Base-by-base conservation (phyloP, 345 rosid species). In the Populus tremula region DNA sequence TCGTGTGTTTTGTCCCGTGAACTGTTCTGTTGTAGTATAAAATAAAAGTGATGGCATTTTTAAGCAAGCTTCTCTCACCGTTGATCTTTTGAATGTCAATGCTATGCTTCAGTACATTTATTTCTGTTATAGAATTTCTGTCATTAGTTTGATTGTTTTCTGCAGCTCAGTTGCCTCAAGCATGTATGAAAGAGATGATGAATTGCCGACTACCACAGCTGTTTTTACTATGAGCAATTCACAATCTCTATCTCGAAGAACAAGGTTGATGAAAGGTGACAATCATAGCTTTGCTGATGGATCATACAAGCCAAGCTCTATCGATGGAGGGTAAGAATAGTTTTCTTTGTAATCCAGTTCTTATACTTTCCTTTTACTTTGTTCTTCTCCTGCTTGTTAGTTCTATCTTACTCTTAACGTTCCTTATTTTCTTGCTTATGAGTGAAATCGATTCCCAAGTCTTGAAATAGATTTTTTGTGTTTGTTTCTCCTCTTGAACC, bases 241-340 rank as follows among this genome's bases (percentile, higher is more conserved):
- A n/a, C 99, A 90, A 66, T 90, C 98, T 69, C 84, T 91, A 39
- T 96, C 99, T 76, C 90, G 97, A 79, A 92, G 99, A 87, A 96
- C 99, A 64, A 93, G 94, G 80, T 82, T 84, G 78, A 86, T 90
- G 83, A 93, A 89, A 85, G 91, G 89, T 82, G 98, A 93, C 78
- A 87, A 85, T 85, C 91, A 90, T 74, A 92, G 97, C 78, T 76
- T 83, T 77, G 84, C 77, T 25, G 93, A 94, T 85, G 98, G 92
- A 81, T 88, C 96, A 73, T 82, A 86, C 71, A 88, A 80, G 88
- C 75, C 89, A 68, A 86, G 86, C 78, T 91, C 94, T 70, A 69
- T 85, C 81, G 97, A 93, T 76, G 97, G 90, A 89, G 87, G 91
- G 94, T 90, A 86, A 86, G 90, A 69, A 67, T 78, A 66, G 33